These are phyloP conservation scores for Eimeria necatrix DNA, from an alignment of 169 alveolate genomes.

Conservation along the genomic window DNA sequence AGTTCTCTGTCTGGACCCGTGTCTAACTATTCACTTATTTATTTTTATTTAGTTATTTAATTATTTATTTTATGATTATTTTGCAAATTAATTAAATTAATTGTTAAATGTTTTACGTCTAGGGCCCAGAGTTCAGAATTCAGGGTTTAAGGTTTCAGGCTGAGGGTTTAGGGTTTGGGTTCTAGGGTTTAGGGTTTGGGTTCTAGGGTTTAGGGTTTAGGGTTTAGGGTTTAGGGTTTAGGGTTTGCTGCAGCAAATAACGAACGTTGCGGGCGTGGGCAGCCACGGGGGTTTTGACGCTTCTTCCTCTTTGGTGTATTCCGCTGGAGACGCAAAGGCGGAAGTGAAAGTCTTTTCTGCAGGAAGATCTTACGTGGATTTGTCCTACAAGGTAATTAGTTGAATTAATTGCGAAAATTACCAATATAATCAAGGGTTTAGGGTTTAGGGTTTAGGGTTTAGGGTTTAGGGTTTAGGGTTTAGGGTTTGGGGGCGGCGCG, in stretches of 20 bases:
- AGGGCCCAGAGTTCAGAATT: no score
- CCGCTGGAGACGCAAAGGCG: slow-evolving; percentile 58
- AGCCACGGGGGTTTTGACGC: slow-evolving; percentile 62
- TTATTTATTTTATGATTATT: no score
- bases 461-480: neutral
- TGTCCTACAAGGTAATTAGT: slow-evolving; percentile 38
- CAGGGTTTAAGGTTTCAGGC: no score
- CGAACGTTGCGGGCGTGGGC: slow-evolving; percentile 71
- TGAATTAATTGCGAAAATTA: neutral
- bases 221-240: neutral
- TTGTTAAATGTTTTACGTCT: no score
- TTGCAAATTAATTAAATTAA: no score
- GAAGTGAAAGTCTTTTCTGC: slow-evolving; percentile 74
- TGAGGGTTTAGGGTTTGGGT: neutral
- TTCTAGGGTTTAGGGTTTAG: neutral
- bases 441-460: slow-evolving; percentile 9
- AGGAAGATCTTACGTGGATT: slow-evolving; percentile 66
- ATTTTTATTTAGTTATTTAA: no score
- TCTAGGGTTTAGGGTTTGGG: neutral
- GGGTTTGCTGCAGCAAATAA: slow-evolving; percentile 48
- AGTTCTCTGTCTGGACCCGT: no score
- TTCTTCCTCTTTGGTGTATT: slow-evolving; percentile 48
- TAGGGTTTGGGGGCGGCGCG: neutral
- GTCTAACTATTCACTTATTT: no score
- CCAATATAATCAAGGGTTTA: neutral